phyloP scores from a whole-genome alignment of 1,284 basidiomycete species.

The Termitomyces sp. region DNA sequence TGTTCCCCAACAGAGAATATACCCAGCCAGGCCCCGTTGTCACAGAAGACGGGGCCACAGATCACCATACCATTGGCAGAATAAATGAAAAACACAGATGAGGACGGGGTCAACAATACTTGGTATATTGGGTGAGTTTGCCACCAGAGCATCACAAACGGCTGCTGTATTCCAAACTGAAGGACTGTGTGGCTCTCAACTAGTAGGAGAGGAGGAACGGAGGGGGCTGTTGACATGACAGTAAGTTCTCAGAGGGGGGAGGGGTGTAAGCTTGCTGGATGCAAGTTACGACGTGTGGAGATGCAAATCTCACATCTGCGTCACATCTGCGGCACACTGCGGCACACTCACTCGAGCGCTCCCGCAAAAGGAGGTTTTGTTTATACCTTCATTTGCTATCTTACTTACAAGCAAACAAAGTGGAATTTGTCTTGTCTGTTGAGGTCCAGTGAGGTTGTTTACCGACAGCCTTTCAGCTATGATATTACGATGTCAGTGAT shows the following conservation, averaged over 20 bases:
- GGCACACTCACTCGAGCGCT: too few species aligned
- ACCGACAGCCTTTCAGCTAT: conserved; percentile 19
- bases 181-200: conserved; percentile 22
- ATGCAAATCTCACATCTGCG: too few species aligned
- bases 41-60: conserved; percentile 13
- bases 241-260: not conserved
- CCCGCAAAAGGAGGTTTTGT: too few species aligned
- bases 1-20: conserved; percentile 19
- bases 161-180: conserved; percentile 17
- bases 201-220: conserved; percentile 14
- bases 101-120: conserved; percentile 18
- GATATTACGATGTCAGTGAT: too few species aligned
- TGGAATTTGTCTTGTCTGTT: too few species aligned
- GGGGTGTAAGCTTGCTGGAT: too few species aligned
- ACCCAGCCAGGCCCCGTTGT: too few species aligned
- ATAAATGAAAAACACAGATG: conserved; percentile 20
- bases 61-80: conserved; percentile 21
- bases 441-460: too few species aligned
- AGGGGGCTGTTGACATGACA: not conserved
- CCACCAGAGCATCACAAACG: conserved; percentile 22
- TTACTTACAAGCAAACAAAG: too few species aligned
- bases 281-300: too few species aligned
- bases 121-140: conserved; percentile 20
- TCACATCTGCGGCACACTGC: too few species aligned
- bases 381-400: too few species aligned